Percentiles rank a stretch among this genome's conserved stretches.
Conservation (phyloP, 2,329 filamentous ascomycete genomes). For the Boeremia lycopersici region DNA sequence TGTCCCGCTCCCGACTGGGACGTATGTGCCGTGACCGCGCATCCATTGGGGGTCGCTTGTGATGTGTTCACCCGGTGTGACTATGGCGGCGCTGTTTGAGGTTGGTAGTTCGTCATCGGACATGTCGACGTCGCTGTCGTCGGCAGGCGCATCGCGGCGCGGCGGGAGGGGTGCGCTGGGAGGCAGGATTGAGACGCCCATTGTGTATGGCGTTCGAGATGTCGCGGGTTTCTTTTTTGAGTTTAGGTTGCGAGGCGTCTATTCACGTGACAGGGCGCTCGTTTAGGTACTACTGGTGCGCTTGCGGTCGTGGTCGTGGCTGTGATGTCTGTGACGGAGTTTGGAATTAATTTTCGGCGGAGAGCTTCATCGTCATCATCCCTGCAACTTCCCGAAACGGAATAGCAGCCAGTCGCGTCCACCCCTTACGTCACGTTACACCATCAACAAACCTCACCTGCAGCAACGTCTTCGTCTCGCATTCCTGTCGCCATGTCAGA, state of each 20-base stretch:
- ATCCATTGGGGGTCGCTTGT: conserved; percentile 97
- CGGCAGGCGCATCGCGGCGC: conserved; percentile 43
- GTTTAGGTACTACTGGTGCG: not conserved
- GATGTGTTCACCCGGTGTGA: conserved; percentile 87
- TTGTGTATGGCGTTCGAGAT: conserved; percentile 37
- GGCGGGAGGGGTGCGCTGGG: conserved; percentile 50
- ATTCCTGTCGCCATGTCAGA: not conserved
- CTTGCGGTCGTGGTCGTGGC: not conserved
- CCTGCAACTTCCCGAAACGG: conserved; percentile 1
- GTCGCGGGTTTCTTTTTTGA: not conserved
- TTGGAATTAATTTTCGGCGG: conserved; percentile 32
- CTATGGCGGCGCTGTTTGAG: conserved; percentile 58
- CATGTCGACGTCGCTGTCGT: conserved; percentile 58
- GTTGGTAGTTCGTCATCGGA: conserved; percentile 48
- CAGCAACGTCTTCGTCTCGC: not conserved
- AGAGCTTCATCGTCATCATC: conserved; percentile 17
- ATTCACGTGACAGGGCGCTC: not conserved
- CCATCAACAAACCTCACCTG: conserved; percentile 11
- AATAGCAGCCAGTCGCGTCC: conserved; percentile 13
- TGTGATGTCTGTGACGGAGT: conserved; percentile 33
- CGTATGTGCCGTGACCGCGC: conserved; percentile 93
- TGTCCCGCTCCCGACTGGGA: conserved; percentile 64
- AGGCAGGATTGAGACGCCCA: conserved; percentile 66
- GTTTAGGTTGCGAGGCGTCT: not conserved
- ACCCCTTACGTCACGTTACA: conserved; percentile 29